Evolutionary conservation across 805 yeast genomes (phyloP).

Genomic region (Metschnikowia continentalis): DNA sequence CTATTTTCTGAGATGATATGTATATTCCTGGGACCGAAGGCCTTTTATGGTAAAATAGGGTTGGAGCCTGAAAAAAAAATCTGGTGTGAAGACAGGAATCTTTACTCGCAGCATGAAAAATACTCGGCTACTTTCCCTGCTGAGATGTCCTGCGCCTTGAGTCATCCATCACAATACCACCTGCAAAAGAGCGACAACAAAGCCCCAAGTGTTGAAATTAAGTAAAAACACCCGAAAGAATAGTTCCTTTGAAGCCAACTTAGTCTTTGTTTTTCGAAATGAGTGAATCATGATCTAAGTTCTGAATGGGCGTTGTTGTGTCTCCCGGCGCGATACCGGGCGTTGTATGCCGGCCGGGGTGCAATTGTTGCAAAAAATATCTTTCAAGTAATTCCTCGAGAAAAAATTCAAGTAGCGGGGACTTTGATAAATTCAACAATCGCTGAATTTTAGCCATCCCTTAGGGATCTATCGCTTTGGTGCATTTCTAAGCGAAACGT

Average conservation of each 20-base stretch:
- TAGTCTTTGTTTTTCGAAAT: background rate
- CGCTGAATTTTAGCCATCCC: too few species aligned
- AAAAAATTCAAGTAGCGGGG: background rate
- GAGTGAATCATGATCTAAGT: background rate
- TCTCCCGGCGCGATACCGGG: background rate
- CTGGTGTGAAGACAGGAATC: background rate
- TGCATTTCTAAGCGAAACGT: background rate
- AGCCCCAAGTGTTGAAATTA: background rate
- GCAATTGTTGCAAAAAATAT: background rate
- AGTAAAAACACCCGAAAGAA: too few species aligned
- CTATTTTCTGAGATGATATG: background rate
- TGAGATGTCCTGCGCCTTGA: background rate
- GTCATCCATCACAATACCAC: background rate
- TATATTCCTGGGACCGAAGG: too few species aligned
- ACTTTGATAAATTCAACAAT: too few species aligned
- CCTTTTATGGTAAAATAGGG: background rate
- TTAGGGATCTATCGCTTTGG: background rate
- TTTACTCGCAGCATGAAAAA: constrained; percentile 1
- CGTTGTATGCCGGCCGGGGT: background rate
- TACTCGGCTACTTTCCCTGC: background rate
- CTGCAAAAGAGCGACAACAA: background rate
- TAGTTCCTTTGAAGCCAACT: too few species aligned
- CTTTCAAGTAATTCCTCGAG: background rate
- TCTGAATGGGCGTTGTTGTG: background rate
- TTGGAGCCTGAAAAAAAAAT: background rate